A percentile compares a stretch with the other conserved stretches of the same genome.
phyloP scores from a whole-genome alignment of 2,329 filamentous ascomycete species.

The Trichoderma guizhouense region DNA sequence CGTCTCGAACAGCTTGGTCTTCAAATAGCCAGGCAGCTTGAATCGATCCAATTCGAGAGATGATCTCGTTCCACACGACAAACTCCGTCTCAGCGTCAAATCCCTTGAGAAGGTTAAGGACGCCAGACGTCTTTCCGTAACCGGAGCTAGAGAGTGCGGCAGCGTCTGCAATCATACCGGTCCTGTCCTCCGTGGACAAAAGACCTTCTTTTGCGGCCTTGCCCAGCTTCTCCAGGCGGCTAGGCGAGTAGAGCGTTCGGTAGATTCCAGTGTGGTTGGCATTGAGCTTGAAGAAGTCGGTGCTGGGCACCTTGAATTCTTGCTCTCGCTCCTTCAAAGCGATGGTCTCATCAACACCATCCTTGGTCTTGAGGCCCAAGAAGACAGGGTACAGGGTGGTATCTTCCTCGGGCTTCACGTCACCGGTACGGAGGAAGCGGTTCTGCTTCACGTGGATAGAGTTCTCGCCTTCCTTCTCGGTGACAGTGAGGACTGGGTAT shows the following conservation, averaged over 20 bases:
- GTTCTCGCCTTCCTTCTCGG: constrained; percentile 58
- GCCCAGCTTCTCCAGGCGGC: constrained; percentile 82
- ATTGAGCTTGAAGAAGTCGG: constrained; percentile 95
- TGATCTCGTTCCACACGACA: constrained; percentile 92
- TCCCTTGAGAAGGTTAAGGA: constrained; percentile 79
- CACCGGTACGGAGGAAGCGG: constrained; percentile 86
- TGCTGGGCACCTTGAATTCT: constrained; percentile 70
- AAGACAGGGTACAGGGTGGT: constrained; percentile 85
- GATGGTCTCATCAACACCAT: constrained; percentile 67
- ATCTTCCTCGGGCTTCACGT: constrained; percentile 92
- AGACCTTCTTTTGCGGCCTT: constrained; percentile 70
- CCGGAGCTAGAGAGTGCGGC: constrained; percentile 85
- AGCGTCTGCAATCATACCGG: constrained; percentile 92
- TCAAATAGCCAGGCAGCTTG: constrained; percentile 80
- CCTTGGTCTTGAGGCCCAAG: constrained; percentile 77
- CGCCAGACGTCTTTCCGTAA: constrained; percentile 88
- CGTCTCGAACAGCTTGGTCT: constrained; percentile 67
- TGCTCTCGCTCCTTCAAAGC: constrained; percentile 56
- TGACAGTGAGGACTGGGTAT: constrained; percentile 85
- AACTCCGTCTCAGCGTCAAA: constrained; percentile 83
- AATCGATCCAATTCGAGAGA: constrained; percentile 72
- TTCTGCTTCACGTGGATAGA: constrained; percentile 90
- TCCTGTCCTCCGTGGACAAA: constrained; percentile 82
- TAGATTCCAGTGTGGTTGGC: constrained; percentile 92
- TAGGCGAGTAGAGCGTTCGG: constrained; percentile 81